phyloP scores from a whole-genome alignment of 2,329 filamentous ascomycete species.

The Podosphaera leucotricha region DNA sequence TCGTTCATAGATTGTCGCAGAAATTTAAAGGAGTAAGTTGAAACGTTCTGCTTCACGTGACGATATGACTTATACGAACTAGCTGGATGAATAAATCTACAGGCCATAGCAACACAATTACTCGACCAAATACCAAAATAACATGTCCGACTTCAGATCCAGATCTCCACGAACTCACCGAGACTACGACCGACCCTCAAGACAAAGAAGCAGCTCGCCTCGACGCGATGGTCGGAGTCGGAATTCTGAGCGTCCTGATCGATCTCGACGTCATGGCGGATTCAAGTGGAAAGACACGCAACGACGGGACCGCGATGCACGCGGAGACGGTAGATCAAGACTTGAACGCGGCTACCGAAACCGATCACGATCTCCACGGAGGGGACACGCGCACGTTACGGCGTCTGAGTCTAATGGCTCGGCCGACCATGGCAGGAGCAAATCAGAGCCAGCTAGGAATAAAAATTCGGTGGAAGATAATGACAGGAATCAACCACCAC shows the following conservation, averaged over 20 bases:
- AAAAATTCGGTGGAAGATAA: background rate
- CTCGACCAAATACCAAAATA: too few species aligned
- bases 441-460: conserved; percentile 1
- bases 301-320: conserved; percentile 20
- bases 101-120: too few species aligned
- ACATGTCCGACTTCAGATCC: too few species aligned
- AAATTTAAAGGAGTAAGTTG: too few species aligned
- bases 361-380: conserved; percentile 17
- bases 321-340: conserved; percentile 21
- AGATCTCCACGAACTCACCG: too few species aligned
- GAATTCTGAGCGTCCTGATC: conserved; percentile 8
- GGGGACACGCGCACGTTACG: conserved; percentile 9
- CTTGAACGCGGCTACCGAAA: conserved; percentile 30
- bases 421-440: conserved; percentile 8
- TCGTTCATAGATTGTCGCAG: too few species aligned
- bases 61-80: too few species aligned
- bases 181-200: too few species aligned
- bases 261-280: conserved; percentile 16
- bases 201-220: conserved; percentile 19
- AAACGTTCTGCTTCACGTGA: too few species aligned
- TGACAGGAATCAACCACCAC: conserved; percentile 5
- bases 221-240: conserved; percentile 18
- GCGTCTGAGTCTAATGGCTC: conserved; percentile 3
- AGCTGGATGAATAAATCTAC: too few species aligned
- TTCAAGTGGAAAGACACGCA: conserved; percentile 36